phyloP scores from a whole-genome alignment of 441 rosid genomes.

The Iberis amara region DNA sequence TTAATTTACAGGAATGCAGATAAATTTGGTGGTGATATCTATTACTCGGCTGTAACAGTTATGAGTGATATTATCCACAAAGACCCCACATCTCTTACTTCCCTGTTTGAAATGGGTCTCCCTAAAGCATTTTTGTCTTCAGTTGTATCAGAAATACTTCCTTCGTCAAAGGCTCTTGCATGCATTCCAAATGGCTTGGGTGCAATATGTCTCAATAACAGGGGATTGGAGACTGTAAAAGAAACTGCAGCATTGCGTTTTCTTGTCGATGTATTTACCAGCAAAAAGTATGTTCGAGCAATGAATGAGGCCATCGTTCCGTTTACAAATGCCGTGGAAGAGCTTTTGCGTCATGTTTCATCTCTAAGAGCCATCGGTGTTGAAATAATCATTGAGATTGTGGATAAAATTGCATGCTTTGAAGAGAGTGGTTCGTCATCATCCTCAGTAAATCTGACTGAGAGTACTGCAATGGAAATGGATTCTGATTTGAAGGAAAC shows the following conservation, averaged over 20 bases:
- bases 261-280: conserved; percentile 76
- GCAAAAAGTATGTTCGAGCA: conserved; percentile 80
- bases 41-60: conserved; percentile 90
- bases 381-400: conserved; percentile 87
- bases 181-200: conserved; percentile 95
- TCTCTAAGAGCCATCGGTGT: conserved; percentile 82
- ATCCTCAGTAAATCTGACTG: conserved; percentile 48
- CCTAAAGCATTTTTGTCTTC: conserved; percentile 93
- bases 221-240: conserved; percentile 91
- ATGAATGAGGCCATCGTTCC: conserved; percentile 98
- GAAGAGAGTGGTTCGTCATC: conserved; percentile 44
- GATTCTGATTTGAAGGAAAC: conserved; percentile 71
- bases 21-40: conserved; percentile 94
- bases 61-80: conserved; percentile 99
- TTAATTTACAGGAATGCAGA: conserved; percentile 69
- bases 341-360: conserved; percentile 92
- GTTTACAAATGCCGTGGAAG: conserved; percentile 94
- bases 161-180: conserved; percentile 93
- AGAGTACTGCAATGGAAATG: conserved; percentile 82
- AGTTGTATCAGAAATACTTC: conserved; percentile 72
- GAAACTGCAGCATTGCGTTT: conserved; percentile 78
- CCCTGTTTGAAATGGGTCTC: conserved; percentile 82
- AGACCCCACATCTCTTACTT: conserved; percentile 85
- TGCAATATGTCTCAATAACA: conserved; percentile 90
- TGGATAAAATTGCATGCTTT: conserved; percentile 65